Percentiles rank a stretch among this genome's conserved stretches.
These are phyloP conservation scores for Verticillium alfalfae DNA, from an alignment of 2,329 filamentous ascomycete species.

Conservation along the genomic window DNA sequence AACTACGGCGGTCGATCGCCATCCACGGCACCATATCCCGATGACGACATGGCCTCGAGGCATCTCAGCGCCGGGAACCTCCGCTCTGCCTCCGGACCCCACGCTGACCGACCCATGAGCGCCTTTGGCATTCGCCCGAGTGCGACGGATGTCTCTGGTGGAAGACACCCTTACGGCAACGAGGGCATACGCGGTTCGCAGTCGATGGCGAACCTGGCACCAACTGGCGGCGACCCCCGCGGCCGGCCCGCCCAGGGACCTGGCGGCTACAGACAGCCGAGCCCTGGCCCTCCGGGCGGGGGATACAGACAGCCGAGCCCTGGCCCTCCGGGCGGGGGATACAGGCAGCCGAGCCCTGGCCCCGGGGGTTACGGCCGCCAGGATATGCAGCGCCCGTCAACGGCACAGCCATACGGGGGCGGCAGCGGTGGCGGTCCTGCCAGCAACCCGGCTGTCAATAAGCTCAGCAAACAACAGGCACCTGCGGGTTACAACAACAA, in stretches of 20 bases:
- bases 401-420: slow-evolving; percentile 17
- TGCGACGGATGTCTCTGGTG: slow-evolving; percentile 12
- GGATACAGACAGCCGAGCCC: slow-evolving; percentile 36
- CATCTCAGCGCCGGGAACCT: slow-evolving; percentile 35
- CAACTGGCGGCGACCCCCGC: slow-evolving; percentile 33
- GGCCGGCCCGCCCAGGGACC: slow-evolving; percentile 35
- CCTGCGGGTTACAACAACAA: slow-evolving; percentile 14
- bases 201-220: slow-evolving; percentile 40
- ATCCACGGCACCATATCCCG: slow-evolving; percentile 47
- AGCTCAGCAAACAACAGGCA: slow-evolving; percentile 30
- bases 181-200: slow-evolving; percentile 32
- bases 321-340: slow-evolving; percentile 25
- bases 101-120: slow-evolving; percentile 42
- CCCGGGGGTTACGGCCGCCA: slow-evolving; percentile 14
- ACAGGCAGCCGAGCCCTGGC: slow-evolving; percentile 34
- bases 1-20: slow-evolving; percentile 34
- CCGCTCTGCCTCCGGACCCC: slow-evolving; percentile 41
- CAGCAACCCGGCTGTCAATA: slow-evolving; percentile 26
- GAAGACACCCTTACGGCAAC: slow-evolving; percentile 2
- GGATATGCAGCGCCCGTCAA: slow-evolving; percentile 17
- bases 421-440: slow-evolving; percentile 20
- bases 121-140: slow-evolving; percentile 50
- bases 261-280: slow-evolving; percentile 32
- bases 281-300: slow-evolving; percentile 24
- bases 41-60: slow-evolving; percentile 40